These are phyloP conservation scores for Linderniella brevidens DNA, from an alignment of 257 asterid species.

Conservation along the genomic window DNA sequence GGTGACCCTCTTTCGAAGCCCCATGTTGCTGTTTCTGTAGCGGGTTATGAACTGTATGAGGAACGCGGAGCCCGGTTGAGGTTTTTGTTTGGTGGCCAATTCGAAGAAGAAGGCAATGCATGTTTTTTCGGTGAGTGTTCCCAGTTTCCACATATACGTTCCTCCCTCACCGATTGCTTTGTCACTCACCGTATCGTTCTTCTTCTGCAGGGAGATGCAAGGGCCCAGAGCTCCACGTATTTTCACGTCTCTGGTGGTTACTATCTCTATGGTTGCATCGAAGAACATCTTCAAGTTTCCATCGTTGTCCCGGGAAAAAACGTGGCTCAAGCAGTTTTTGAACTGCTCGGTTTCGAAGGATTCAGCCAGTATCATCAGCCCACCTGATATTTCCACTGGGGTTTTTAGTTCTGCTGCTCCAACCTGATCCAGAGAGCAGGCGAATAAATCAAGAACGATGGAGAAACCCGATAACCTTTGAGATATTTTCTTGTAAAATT, in stretches of 20 bases:
- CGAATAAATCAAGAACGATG: conserved; percentile 79
- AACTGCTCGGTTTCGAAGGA: conserved; percentile 75
- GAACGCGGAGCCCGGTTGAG: conserved; percentile 61
- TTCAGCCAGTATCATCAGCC: conserved; percentile 77
- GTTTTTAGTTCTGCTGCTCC: conserved; percentile 79
- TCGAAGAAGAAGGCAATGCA: conserved; percentile 83
- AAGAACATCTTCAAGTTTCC: conserved; percentile 63
- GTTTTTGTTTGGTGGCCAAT: conserved; percentile 42
- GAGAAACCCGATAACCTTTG: conserved; percentile 60
- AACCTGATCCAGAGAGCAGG: conserved; percentile 92
- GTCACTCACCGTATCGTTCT: conserved; percentile 46
- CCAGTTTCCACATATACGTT: conserved; percentile 62
- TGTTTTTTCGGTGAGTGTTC: conserved; percentile 52
- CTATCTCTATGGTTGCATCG: conserved; percentile 75
- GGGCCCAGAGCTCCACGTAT: conserved; percentile 90
- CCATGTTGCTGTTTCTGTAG: conserved; percentile 55
- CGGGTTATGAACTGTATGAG: conserved; percentile 70
- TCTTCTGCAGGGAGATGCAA: conserved; percentile 40
- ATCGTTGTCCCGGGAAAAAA: conserved; percentile 39
- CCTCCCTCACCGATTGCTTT: conserved; percentile 72
- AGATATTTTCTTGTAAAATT: conserved; percentile 53
- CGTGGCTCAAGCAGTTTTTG: conserved; percentile 48
- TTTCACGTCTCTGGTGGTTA: conserved; percentile 65
- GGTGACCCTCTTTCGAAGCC: conserved; percentile 71
- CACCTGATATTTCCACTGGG: conserved; percentile 69